Base-by-base conservation (phyloP, 2,329 filamentous ascomycete species). In the Clathrospora elynae region DNA sequence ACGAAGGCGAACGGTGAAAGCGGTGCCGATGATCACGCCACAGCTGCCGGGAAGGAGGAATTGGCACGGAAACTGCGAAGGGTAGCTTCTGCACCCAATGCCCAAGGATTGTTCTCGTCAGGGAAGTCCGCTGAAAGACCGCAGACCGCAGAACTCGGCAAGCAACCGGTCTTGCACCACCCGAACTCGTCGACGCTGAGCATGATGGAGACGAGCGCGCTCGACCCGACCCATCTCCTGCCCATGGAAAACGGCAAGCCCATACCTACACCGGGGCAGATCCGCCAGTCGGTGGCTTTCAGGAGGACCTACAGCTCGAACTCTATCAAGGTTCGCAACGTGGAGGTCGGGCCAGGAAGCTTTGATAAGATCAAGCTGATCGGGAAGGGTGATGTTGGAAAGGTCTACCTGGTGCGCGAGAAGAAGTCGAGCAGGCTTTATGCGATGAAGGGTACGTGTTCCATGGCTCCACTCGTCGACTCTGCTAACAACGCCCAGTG, bases 341-440 rank as follows among this genome's bases (percentile, higher is more conserved):
- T 99, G 33, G 93, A 99, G 73, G 93, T 99, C 23, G 88, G 90
- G 0, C 93, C 93, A 0, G 80, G 88, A 51, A 97, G 92, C 69
- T 99, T 99, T 63, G 93, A 99, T 78, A 99, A 99, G 82, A 96
- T 99, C 73, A 99, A 99, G 73, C 80, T 99, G 73, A 96, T 99
- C 66, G 93, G 93, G 42, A 99, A 99, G 76, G 93, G 93, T 45
- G 93, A 99, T 72, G 93, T 99, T 16, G 93, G 93, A 50, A 99
- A 99, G 76, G 93, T 99, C 1, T 99, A 99, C 68, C 76, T 99
- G 57, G 93, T 99, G 36, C 83, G 90, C 57, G 93, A 99, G 73
- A 99, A 99, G 83, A 97, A 97, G 81, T 96, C 91, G 64, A 86
- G 85, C 59, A 82, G 93, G 56, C 75, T 99, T 36, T 99, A 97